Evolutionary conservation across 768 basidiomycete genomes (phyloP), one percentile per base, ranked within the genome.

Genomic region (Termitomyces sp.): DNA sequence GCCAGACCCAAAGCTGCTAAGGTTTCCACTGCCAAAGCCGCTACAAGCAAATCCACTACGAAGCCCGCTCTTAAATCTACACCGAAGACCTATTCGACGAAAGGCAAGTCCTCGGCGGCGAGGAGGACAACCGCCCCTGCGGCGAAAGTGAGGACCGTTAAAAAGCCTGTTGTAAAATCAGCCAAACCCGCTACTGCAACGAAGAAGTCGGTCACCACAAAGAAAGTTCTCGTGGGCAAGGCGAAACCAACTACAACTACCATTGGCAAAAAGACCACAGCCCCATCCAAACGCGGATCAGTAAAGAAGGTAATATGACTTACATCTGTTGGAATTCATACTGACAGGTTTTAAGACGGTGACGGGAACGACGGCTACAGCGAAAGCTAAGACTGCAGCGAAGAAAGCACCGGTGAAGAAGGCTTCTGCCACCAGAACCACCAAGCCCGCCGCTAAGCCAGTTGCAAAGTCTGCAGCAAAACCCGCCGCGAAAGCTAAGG

Each of bases 401-500:
- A 58, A 66, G n/a, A 73, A 72, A 46, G 61, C 71, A 3, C 48
- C 54, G 9, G 35, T 29, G 23, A 43, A 55, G 54, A 55, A 55
- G 20, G 41, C 33, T 12, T 9, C 42, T 22, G 44, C 72, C 31
- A 60, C 71, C 5, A 77, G 76, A 20, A 5, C 54, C 7, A 11
- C 78, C 53, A 83, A 75, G 62, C 63, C 65, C 16, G 71, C 75
- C 10, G 70, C 72, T n/a, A n/a, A n/a, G n/a, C n/a, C n/a, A n/a
- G n/a, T n/a, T n/a, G n/a, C n/a, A n/a, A 83, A 75, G 62, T 63
- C 65, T 15, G 71, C 75, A 9, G 70, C 72, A 27, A 74, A 76
- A 66, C 67, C 69, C 55, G 54, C 68, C 23, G 52, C 63, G 16
- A 70, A 73, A 58, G 59, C 61, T 32, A 58, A 20, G 13, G 56